These are phyloP conservation scores for Sphaerulina vaccinii DNA, from an alignment of 2,329 filamentous ascomycete species.

Conservation along the genomic window DNA sequence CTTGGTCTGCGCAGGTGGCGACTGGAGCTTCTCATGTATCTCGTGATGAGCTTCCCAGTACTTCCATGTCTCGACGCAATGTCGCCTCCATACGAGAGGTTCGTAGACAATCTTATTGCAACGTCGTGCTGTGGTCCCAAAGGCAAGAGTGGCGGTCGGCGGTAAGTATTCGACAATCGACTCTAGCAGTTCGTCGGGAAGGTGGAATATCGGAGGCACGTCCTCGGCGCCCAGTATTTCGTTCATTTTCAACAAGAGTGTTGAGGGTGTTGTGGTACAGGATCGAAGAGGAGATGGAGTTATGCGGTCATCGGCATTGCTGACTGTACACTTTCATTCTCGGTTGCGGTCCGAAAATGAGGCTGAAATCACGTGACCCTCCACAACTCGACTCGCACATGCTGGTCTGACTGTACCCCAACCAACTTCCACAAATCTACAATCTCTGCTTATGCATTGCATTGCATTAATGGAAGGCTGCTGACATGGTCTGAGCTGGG, in stretches of 20 bases:
- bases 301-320: too few species aligned
- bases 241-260: not conserved
- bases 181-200: conserved; percentile 84
- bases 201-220: conserved; percentile 28
- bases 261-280: not conserved
- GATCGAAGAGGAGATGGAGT: too few species aligned
- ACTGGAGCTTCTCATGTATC: conserved; percentile 55
- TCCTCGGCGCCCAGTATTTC: conserved; percentile 2
- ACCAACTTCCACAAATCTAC: too few species aligned
- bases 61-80: conserved; percentile 67
- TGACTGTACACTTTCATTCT: too few species aligned
- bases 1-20: conserved; percentile 35
- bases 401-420: not conserved
- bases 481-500: too few species aligned
- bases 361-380: too few species aligned
- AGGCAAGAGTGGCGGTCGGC: conserved; percentile 50
- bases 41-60: conserved; percentile 72
- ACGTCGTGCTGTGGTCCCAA: conserved; percentile 62
- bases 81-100: conserved; percentile 73
- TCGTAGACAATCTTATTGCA: conserved; percentile 67
- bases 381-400: not conserved
- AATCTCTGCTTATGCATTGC: too few species aligned
- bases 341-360: not conserved
- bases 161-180: conserved; percentile 67
- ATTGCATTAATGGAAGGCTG: too few species aligned